Evolutionary conservation across 2,329 filamentous ascomycete genomes (phyloP).

Genomic region (Raffaelea albimanens): DNA sequence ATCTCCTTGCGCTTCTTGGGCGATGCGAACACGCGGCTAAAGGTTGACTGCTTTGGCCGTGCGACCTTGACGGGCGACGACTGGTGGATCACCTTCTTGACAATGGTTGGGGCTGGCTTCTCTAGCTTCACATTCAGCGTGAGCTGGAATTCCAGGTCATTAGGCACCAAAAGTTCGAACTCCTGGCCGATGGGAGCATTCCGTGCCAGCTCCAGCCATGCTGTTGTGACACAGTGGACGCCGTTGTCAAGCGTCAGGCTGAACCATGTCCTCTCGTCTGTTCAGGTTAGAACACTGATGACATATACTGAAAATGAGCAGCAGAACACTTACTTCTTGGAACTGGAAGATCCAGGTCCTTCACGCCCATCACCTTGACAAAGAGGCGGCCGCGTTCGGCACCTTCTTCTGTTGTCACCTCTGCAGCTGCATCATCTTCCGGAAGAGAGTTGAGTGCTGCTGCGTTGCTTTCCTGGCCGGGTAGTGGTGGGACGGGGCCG

Average conservation of each 20-base stretch:
- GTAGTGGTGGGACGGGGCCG: constrained; percentile 70
- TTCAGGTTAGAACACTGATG: constrained; percentile 1
- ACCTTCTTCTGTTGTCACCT: constrained; percentile 59
- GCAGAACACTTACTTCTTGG: constrained; percentile 62
- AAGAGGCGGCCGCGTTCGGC: constrained; percentile 86
- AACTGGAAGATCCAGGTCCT: constrained; percentile 85
- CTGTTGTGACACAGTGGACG: constrained; percentile 92
- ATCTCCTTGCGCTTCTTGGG: constrained; percentile 96
- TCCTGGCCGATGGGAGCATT: constrained; percentile 95
- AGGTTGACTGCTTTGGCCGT: constrained; percentile 73
- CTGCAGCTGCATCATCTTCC: constrained; percentile 55
- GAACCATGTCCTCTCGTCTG: constrained; percentile 87
- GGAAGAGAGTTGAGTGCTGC: constrained; percentile 53
- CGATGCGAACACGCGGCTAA: constrained; percentile 86
- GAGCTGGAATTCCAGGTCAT: constrained; percentile 97
- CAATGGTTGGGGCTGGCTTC: constrained; percentile 46
- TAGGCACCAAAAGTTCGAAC: constrained; percentile 93
- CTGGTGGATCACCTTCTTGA: constrained; percentile 30
- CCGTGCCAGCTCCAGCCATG: constrained; percentile 85
- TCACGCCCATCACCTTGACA: constrained; percentile 97
- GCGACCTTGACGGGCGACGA: constrained; percentile 53
- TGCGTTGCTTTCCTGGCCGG: constrained; percentile 78
- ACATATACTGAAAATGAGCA: neutral
- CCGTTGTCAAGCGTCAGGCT: constrained; percentile 97
- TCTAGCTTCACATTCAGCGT: constrained; percentile 93